Evolutionary conservation across 73 alveolate species (phyloP).

Genomic region (Paraurostyla sp.): DNA sequence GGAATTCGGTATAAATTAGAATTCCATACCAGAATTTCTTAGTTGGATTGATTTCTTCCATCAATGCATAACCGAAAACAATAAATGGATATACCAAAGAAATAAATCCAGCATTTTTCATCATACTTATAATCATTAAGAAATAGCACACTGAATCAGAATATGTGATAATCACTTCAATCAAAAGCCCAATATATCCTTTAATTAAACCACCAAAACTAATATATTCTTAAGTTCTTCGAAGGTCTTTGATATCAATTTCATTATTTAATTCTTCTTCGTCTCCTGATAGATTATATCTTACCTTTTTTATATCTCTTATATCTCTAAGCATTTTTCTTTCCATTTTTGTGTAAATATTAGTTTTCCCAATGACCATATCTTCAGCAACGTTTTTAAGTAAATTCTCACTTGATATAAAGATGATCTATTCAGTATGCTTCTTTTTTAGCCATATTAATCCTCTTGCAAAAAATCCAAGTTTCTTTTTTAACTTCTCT

Average conservation of each 20-base stretch:
- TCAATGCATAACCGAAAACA: slow-evolving; percentile 73
- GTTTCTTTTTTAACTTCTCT: slow-evolving; percentile 16
- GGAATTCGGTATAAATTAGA: slow-evolving; percentile 65
- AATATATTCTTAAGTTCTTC: slow-evolving; percentile 29
- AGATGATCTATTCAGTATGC: slow-evolving; percentile 68
- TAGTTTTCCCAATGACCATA: slow-evolving; percentile 43
- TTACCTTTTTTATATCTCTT: background rate
- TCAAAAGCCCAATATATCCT: background rate
- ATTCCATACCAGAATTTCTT: slow-evolving; percentile 65
- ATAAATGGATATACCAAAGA: slow-evolving; percentile 70
- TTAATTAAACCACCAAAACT: slow-evolving; percentile 45
- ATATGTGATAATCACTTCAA: slow-evolving; percentile 38
- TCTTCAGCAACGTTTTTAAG: slow-evolving; percentile 35
- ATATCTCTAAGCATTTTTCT: slow-evolving; percentile 31
- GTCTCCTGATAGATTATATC: background rate
- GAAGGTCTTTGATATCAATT: slow-evolving; percentile 2
- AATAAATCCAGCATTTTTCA: slow-evolving; percentile 69
- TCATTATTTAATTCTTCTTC: slow-evolving; percentile 8
- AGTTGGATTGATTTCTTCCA: slow-evolving; percentile 79
- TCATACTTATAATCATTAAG: slow-evolving; percentile 65
- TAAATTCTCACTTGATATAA: background rate
- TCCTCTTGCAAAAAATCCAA: slow-evolving; percentile 7
- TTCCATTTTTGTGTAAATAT: slow-evolving; percentile 58
- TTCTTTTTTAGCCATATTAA: slow-evolving; percentile 28
- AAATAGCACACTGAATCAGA: slow-evolving; percentile 61